Conservation (phyloP, 2,329 filamentous ascomycete species). For the Xylariaceae sp. region DNA sequence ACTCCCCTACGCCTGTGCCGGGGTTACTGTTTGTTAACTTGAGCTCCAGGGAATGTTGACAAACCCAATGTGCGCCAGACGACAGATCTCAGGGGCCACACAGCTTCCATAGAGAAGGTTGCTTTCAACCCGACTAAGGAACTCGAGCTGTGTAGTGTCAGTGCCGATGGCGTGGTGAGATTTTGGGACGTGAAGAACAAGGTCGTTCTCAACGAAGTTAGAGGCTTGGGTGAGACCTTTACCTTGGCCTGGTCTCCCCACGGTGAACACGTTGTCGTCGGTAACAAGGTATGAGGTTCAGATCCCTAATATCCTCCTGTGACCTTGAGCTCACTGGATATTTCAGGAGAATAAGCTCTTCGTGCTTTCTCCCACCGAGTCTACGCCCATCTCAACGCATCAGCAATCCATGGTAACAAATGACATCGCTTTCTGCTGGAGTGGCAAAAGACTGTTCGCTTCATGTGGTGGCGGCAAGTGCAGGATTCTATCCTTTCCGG, state of each 20-base stretch:
- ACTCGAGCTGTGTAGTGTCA: constrained; percentile 69
- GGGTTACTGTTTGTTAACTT: constrained; percentile 4
- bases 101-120: constrained; percentile 64
- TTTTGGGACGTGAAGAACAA: constrained; percentile 78
- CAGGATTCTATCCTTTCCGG: constrained; percentile 64
- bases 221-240: constrained; percentile 60
- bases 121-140: constrained; percentile 74
- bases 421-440: constrained; percentile 69
- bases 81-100: constrained; percentile 67
- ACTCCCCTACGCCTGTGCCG: not conserved
- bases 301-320: not conserved
- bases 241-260: constrained; percentile 70
- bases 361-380: constrained; percentile 55
- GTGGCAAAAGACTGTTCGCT: constrained; percentile 63
- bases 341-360: constrained; percentile 56
- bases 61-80: constrained; percentile 67
- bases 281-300: constrained; percentile 57
- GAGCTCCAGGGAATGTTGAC: constrained; percentile 64
- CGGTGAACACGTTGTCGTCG: constrained; percentile 64
- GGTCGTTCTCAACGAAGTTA: constrained; percentile 63
- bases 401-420: constrained; percentile 63
- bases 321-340: constrained; percentile 4
- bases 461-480: constrained; percentile 67
- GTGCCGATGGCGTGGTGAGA: constrained; percentile 66
- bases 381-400: constrained; percentile 52